These are phyloP conservation scores for Dendryphion nanum DNA, from an alignment of 2,329 filamentous ascomycete genomes.

Conservation along the genomic window DNA sequence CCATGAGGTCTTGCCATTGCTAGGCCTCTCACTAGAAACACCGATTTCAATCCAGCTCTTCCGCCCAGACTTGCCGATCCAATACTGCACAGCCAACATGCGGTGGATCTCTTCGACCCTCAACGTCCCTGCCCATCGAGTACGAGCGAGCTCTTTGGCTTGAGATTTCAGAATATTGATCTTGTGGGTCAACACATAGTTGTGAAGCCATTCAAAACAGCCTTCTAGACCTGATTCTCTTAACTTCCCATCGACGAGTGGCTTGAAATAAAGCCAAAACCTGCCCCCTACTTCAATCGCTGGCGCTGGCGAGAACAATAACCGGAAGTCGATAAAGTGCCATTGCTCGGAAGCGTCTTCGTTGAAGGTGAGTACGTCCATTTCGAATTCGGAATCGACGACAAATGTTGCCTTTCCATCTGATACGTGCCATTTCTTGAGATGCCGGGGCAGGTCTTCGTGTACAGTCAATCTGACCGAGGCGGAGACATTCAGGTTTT, in stretches of 20 bases:
- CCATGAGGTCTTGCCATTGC: constrained; percentile 36
- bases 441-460: constrained; percentile 76
- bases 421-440: constrained; percentile 73
- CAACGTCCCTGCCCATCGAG: constrained; percentile 75
- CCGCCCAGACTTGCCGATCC: constrained; percentile 66
- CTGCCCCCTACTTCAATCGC: constrained; percentile 56
- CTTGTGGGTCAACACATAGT: constrained; percentile 86
- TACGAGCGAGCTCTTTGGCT: constrained; percentile 65
- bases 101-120: constrained; percentile 78
- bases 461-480: constrained; percentile 81
- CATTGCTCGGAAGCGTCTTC: constrained; percentile 82
- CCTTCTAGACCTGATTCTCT: constrained; percentile 69
- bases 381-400: constrained; percentile 81
- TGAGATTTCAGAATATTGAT: constrained; percentile 79
- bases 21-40: constrained; percentile 62
- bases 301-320: constrained; percentile 71
- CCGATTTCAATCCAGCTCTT: constrained; percentile 94
- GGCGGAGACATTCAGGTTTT: constrained; percentile 79
- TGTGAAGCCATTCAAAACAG: constrained; percentile 84
- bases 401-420: constrained; percentile 89
- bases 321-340: constrained; percentile 90
- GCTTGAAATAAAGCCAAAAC: constrained; percentile 66
- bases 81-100: constrained; percentile 86
- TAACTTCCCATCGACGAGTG: constrained; percentile 69
- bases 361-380: constrained; percentile 86